These are phyloP conservation scores for Psilocybe azurescens DNA, from an alignment of 768 basidiomycete genomes.

Conservation along the genomic window DNA sequence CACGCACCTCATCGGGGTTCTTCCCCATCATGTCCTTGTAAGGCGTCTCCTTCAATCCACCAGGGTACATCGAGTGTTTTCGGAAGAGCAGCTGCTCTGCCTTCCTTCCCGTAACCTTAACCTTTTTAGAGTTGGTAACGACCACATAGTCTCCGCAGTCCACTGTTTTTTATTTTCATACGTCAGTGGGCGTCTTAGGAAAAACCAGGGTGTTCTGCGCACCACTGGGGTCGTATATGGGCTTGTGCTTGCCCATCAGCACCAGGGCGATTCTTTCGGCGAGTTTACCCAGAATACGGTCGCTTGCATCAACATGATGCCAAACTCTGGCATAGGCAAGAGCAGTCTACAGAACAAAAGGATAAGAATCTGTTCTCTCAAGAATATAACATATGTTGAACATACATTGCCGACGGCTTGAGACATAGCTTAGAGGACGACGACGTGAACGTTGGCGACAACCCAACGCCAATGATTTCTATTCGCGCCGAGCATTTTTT, in stretches of 20 bases:
- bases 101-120: constrained; percentile 91
- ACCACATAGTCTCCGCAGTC: constrained; percentile 99
- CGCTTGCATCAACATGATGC: constrained; percentile 93
- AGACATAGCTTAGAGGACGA: constrained; percentile 58
- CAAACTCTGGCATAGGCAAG: constrained; percentile 95
- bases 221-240: constrained; percentile 94
- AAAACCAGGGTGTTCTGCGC: constrained; percentile 28
- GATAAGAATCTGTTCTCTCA: background rate
- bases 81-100: constrained; percentile 85
- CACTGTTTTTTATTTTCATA: constrained; percentile 47
- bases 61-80: constrained; percentile 91
- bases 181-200: background rate
- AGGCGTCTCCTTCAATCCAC: constrained; percentile 90
- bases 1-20: constrained; percentile 87
- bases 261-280: constrained; percentile 94
- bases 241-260: constrained; percentile 99
- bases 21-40: constrained; percentile 84
- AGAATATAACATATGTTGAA: constrained; percentile 8
- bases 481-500: constrained; percentile 8
- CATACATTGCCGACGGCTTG: constrained; percentile 83
- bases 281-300: constrained; percentile 92
- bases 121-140: constrained; percentile 85
- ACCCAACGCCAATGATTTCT: background rate
- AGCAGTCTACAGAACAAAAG: constrained; percentile 66
- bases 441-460: constrained; percentile 20